These are phyloP conservation scores for Salix brachista DNA, from an alignment of 345 rosid species.

Conservation along the genomic window DNA sequence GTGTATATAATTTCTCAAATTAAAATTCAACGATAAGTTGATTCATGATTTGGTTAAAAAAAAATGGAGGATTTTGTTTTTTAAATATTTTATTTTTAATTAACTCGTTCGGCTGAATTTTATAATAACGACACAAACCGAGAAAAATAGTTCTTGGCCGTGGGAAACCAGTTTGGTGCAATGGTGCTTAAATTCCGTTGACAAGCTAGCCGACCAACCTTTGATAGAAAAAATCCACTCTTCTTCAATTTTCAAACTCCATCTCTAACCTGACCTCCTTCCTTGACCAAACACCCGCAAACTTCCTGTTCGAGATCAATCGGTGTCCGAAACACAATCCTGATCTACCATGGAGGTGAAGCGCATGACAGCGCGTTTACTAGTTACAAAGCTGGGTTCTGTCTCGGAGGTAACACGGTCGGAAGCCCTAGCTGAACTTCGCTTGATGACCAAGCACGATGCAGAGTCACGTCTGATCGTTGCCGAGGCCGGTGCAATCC, in stretches of 20 bases:
- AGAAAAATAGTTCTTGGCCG: background rate
- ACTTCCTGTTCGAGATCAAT: background rate
- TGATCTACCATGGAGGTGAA: constrained; percentile 54
- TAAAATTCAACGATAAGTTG: no score
- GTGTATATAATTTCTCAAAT: no score
- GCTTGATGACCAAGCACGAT: constrained; percentile 74
- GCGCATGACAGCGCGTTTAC: constrained; percentile 51
- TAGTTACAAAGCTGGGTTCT: constrained; percentile 70
- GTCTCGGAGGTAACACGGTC: constrained; percentile 73
- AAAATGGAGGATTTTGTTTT: no score
- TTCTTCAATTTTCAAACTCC: background rate
- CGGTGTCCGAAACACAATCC: background rate
- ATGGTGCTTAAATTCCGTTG: background rate
- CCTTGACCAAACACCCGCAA: background rate
- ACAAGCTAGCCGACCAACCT: background rate
- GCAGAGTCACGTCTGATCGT: constrained; percentile 56
- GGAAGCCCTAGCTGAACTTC: constrained; percentile 68
- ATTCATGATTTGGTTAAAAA: no score
- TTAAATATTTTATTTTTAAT: no score
- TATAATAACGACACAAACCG: background rate
- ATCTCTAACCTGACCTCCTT: background rate
- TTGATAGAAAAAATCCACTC: background rate
- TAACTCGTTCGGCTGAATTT: no score
- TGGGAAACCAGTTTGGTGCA: background rate
- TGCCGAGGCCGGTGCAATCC: constrained; percentile 79